These are phyloP conservation scores for Sarcomyxa edulis DNA, from an alignment of 768 basidiomycete genomes.

Conservation along the genomic window DNA sequence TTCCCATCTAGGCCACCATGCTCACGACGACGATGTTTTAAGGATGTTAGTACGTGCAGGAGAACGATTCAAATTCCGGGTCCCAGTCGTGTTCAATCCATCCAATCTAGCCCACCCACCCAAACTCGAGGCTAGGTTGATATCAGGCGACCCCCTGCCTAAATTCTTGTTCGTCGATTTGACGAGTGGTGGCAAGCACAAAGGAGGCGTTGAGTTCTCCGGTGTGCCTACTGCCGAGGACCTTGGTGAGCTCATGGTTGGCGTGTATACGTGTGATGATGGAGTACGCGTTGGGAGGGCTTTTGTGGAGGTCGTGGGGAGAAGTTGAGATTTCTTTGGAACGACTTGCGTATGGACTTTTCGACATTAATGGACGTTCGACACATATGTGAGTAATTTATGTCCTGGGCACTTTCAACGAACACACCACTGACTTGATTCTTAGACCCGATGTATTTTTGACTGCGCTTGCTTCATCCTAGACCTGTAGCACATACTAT, in stretches of 20 bases:
- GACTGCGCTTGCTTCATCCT: too few species aligned
- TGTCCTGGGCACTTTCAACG: too few species aligned
- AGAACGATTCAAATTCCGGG: constrained; percentile 55
- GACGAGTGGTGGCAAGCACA: constrained; percentile 31
- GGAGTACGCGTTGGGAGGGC: constrained; percentile 50
- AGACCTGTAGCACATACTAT: too few species aligned
- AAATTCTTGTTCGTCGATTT: constrained; percentile 51
- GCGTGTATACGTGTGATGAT: constrained; percentile 45
- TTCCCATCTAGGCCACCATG: constrained; percentile 40
- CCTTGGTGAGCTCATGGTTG: constrained; percentile 49
- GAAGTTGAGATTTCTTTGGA: too few species aligned
- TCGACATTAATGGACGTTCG: too few species aligned
- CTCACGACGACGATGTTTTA: constrained; percentile 19
- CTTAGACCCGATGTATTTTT: too few species aligned
- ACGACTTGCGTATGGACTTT: too few species aligned
- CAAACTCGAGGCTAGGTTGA: constrained; percentile 35
- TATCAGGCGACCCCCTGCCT: constrained; percentile 50
- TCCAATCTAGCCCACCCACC: constrained; percentile 9
- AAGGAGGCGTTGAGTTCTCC: constrained; percentile 50
- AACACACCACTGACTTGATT: too few species aligned
- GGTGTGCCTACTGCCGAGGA: constrained; percentile 48
- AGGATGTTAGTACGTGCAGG: constrained; percentile 50
- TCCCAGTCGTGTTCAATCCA: constrained; percentile 29
- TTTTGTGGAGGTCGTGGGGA: constrained; percentile 48
- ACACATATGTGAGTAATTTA: too few species aligned